Base-by-base conservation (phyloP, 495 filamentous ascomycete species). In the Lophiostoma macrostomum region DNA sequence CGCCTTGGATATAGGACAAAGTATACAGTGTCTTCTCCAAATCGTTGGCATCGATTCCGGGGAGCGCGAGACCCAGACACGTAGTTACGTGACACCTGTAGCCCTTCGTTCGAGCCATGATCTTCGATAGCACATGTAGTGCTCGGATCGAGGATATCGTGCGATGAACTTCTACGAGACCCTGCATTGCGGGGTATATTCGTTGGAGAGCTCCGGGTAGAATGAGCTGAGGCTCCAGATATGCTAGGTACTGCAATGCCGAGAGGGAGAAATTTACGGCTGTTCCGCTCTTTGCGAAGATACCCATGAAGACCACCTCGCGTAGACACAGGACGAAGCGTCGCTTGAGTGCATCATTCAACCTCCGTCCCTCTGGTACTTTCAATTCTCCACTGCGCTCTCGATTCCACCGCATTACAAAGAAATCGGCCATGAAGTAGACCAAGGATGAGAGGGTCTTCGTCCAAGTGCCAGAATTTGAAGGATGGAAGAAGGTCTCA, bases 401-500 rank as follows among this genome's bases (percentile, higher is more conserved):
- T 35, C 90, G 82, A 59, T 97, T 96, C 90, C 90, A 97, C 24
- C 93, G 85, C 76, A 96, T 96, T 24, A 97, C 87, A 63, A 99
- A 99, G 64, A 95, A 91, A 67, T 99, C 93, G 5, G 89, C 83
- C 2, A 97, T 76, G 69, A 94, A 96, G 69, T 87, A 96, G 22
- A 94, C 86, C 39, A 99, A 74, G 64, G 96, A 91, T 0, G 88
- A 84, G 14, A 99, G 72, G 40, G 88, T 89, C 65, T 83, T 88
- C 0, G 91, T 96, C 93, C 93, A 99, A 31, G 65, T 72, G 7
- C 93, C 93, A 38, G 93, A 88, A 67, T 99, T 99, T 10, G 94
- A 97, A 14, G 93, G 93, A 58, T 99, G 93, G 75, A 96, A 99
- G 72, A 97, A 99, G 1, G 93, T 99, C 67, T 99, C 93, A 37